Base-by-base conservation (phyloP, 1,139 yeast species). In the Suhomyces yuchorum region DNA sequence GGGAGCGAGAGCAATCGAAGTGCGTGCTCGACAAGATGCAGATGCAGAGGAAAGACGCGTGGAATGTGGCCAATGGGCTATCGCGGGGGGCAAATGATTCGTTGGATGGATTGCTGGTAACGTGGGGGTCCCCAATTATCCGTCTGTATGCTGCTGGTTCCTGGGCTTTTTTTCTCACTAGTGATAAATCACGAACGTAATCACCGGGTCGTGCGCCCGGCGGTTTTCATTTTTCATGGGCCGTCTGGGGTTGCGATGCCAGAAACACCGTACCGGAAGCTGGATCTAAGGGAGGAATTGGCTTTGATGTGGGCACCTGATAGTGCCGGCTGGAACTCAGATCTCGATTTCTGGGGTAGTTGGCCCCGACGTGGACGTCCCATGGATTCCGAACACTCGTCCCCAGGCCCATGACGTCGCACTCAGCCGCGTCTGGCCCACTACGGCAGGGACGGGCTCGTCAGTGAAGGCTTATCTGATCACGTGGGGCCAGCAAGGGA, bases 161-260 rank as follows among this genome's bases (percentile, higher is more conserved):
- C 17, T 22, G 43, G 39, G 8, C 28, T 18, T 42, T 32, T 35
- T 42, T 42, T 35, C 24, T 42, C 37, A 23, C 15, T 28, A 35
- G 18, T 36, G 44, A 36, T 42, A 42, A 40, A 35, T 42, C 44
- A 36, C 40, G 28, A 42, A 24, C 26, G 26, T 33, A 40, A 35
- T 36, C 40, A 22, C 6, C 6, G n/a, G 36, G 44, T 26, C 44
- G 44, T 42, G 44, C 36, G 35, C 40, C 17, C 33, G n/a, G 20
- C 35, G 28, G 14, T 14, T 26, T 42, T 20, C 37, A 38, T 20
- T 37, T 37, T 37, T 37, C 39, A 23, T 24, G 22, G 23, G 14
- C 18, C 18, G 37, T 34, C 39, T 20, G 39, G 39, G 26, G 34
- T 17, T 24, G 33, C 19, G 37, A 19, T 32, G 42, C 24, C 22